Evolutionary conservation across 2,329 filamentous ascomycete species (phyloP), one percentile per base, ranked within the genome.

Genomic region (Trichoderma breve): DNA sequence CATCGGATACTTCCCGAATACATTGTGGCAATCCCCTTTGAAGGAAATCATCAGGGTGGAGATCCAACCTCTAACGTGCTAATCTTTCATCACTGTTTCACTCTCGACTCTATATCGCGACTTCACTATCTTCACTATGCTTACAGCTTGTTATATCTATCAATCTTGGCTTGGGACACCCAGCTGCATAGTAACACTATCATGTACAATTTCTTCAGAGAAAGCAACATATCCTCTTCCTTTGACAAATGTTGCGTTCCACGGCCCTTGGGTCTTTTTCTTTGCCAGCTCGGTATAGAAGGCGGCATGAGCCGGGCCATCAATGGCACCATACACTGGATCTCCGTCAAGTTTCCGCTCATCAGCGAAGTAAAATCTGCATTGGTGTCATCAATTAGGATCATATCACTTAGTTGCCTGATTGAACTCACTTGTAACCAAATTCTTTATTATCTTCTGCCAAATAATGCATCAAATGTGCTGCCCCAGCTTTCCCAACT

Each of bases 351-450:
- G 5, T 24, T 53, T 65, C 26, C 85, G 78, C 75, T 88, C 84
- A 70, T 88, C 85, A 1, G 80, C 83, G 70, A 84, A 88, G 75
- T 87, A 86, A 76, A 87, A 88, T 69, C 76, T 74, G 74, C 83
- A 83, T 6, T 73, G 8, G 3, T 0, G n/a, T 58, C 18, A 58
- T 30, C 18, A 15, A 26, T 65, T 34, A 53, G 26, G 18, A 21
- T 6, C 3, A 14, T n/a, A 12, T 15, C 3, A 18, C 21, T 32
- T 53, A 21, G 5, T 11, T 15, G 1, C n/a, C 7, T n/a, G 6
- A 14, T 24, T 15, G 3, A 24, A 65, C 62, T 65, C 39, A 65
- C 62, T 53, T 65, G 43, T 65, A 53, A 4, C 62, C 62, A 4
- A 43, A 34, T 1, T 53, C 28, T 12, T 65, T 65, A 14, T 65